Evolutionary conservation across 1,284 basidiomycete species (phyloP), one percentile per base, ranked within the genome.

Genomic region (Pseudozyma sp.): DNA sequence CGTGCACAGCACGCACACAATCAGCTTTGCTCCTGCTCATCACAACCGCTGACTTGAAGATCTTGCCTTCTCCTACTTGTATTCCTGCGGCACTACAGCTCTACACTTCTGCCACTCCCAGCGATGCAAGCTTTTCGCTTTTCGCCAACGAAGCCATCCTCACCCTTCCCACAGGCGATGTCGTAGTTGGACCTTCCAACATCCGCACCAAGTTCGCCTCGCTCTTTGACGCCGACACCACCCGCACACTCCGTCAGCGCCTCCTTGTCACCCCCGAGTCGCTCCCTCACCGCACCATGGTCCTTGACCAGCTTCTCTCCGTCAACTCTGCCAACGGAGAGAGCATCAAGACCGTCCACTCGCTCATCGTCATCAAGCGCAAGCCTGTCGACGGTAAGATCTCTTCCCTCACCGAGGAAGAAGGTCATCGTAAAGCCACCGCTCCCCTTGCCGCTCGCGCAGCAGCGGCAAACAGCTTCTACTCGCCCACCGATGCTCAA

Each of bases 401-500:
- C n/a, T 56, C 59, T 14, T 77, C 74, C 19, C 56, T 84, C 18
- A 76, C 74, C 36, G 82, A 84, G 36, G 83, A 84, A 43, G 81
- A 81, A 36, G 82, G 82, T 14, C 83, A 84, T 68, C 66, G 81
- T 40, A 82, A 80, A 57, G 79, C 79, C 13, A 81, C 77, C 9
- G 80, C 79, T 5, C 82, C 83, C 0, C 63, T 84, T 12, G 83
- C 83, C 34, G 82, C 80, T 3, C 68, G 83, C 9, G 77, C 79
- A 6, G 81, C 78, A 3, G 77, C 80, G 2, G 80, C 74, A 12
- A 76, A 76, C 63, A 75, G 77, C 65, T 80, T 80, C 71, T 80
- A 82, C 70, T 79, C 77, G 38, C 83, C 83, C 40, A 83, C 82
- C 12, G 83, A 85, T 61, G 79, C 75, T 19, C 81, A 84, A 73